Percentiles rank a stretch among this genome's conserved stretches.
These are phyloP conservation scores for Xylaria sp. DNA, from an alignment of 2,329 filamentous ascomycete genomes.

Conservation along the genomic window DNA sequence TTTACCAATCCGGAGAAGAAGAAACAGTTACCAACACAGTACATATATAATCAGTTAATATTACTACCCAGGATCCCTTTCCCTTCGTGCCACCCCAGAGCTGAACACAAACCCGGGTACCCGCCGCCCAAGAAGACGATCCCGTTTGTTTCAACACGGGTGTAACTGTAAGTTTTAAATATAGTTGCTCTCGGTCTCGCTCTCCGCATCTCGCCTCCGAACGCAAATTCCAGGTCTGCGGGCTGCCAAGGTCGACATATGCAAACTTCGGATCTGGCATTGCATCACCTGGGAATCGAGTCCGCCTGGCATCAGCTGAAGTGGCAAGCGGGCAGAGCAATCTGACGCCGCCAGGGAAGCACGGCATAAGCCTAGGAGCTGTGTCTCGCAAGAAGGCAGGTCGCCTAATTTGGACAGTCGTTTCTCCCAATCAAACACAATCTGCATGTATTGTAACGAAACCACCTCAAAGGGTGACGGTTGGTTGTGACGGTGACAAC, in stretches of 20 bases:
- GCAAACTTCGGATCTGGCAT: conserved; percentile 37
- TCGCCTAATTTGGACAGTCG: conserved; percentile 21
- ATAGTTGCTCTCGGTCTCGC: conserved; percentile 24
- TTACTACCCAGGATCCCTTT: conserved; percentile 2
- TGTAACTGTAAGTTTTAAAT: conserved; percentile 17
- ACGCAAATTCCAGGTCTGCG: conserved; percentile 25
- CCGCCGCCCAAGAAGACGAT: not conserved
- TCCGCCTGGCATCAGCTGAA: conserved; percentile 10
- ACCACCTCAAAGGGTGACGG: conserved; percentile 10
- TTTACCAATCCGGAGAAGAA: conserved; percentile 13
- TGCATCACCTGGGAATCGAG: conserved; percentile 25
- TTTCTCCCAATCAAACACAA: conserved; percentile 21
- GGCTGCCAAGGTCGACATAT: conserved; percentile 36
- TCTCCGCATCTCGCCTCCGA: conserved; percentile 23
- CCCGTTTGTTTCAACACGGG: conserved; percentile 8
- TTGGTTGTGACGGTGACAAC: conserved; percentile 18
- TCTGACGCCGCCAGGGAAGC: conserved; percentile 19
- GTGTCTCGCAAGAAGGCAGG: conserved; percentile 23
- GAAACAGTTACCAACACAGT: not conserved
- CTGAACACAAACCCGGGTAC: not conserved
- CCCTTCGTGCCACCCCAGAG: conserved; percentile 15
- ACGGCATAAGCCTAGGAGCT: conserved; percentile 26
- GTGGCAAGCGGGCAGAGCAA: not conserved
- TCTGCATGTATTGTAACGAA: conserved; percentile 24
- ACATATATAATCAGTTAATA: not conserved